These are phyloP conservation scores for Torulaspora quercuum DNA, from an alignment of 805 yeast species.

Conservation along the genomic window DNA sequence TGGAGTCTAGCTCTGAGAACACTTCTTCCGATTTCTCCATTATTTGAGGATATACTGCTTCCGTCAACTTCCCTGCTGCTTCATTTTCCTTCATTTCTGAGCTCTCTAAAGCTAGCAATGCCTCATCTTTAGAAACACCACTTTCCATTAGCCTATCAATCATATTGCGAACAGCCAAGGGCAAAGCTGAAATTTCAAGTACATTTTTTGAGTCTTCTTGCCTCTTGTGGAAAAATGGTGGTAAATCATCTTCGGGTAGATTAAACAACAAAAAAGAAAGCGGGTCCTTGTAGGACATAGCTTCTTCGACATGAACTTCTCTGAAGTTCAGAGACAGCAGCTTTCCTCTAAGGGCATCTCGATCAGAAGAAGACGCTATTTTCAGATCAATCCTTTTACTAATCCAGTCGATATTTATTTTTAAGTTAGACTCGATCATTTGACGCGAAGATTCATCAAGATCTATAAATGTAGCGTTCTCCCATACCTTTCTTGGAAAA, in stretches of 20 bases:
- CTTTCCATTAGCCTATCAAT: conserved; percentile 56
- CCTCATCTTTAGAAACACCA: conserved; percentile 69
- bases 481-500: conserved; percentile 62
- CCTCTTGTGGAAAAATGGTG: conserved; percentile 55
- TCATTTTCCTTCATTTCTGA: conserved; percentile 45
- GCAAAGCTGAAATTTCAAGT: conserved; percentile 43
- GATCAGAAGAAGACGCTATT: conserved; percentile 10
- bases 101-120: conserved; percentile 45
- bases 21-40: conserved; percentile 10
- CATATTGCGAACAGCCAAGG: conserved; percentile 48
- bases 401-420: conserved; percentile 55
- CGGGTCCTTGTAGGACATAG: conserved; percentile 54
- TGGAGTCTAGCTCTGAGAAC: conserved; percentile 32
- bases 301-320: conserved; percentile 63
- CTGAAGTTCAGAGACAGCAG: conserved; percentile 63
- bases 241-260: conserved; percentile 92
- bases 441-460: conserved; percentile 62
- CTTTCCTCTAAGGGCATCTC: conserved; percentile 26
- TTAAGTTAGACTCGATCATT: conserved; percentile 58
- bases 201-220: conserved; percentile 55
- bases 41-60: conserved; percentile 30
- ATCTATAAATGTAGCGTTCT: conserved; percentile 61
- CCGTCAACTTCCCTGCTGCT: conserved; percentile 51
- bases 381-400: conserved; percentile 12
- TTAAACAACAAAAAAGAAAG: conserved; percentile 63